phyloP scores from a whole-genome alignment of 805 yeast genomes.

The Teunomyces lycoperdinae region DNA sequence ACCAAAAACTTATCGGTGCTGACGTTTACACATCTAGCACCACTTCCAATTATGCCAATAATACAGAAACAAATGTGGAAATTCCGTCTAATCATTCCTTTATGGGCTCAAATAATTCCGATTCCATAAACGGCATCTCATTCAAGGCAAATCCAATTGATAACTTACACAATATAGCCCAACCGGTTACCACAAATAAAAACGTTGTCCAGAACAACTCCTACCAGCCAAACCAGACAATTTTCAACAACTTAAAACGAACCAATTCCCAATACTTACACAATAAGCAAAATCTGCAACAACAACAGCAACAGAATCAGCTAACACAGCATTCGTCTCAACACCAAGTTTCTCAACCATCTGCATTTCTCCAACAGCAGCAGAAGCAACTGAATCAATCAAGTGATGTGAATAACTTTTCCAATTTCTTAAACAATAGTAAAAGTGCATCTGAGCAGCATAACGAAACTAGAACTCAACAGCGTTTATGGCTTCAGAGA shows the following conservation, averaged over 20 bases:
- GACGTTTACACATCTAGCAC: conserved; percentile 6
- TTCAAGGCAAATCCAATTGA: conserved; percentile 30
- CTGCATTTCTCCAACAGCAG: not conserved
- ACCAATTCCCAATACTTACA: conserved; percentile 34
- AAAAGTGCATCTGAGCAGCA: conserved; percentile 8
- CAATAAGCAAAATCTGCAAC: conserved; percentile 16
- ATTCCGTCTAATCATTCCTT: conserved; percentile 8
- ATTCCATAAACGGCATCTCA: conserved; percentile 29
- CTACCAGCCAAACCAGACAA: conserved; percentile 42
- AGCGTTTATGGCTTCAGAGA: conserved; percentile 78
- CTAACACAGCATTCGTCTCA: not conserved
- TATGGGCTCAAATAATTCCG: conserved; percentile 11
- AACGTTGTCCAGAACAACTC: conserved; percentile 34
- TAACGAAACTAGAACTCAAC: conserved; percentile 73
- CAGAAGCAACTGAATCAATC: conserved; percentile 11
- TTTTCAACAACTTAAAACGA: conserved; percentile 40
- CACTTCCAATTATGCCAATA: not conserved
- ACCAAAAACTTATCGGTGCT: conserved; percentile 8
- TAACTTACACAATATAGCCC: conserved; percentile 16
- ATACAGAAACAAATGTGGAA: conserved; percentile 1
- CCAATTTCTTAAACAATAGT: conserved; percentile 24
- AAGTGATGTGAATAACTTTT: conserved; percentile 26
- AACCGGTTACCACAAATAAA: conserved; percentile 31
- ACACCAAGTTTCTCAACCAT: not conserved
- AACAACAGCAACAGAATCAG: conserved; percentile 2